phyloP scores from a whole-genome alignment of 1,284 basidiomycete genomes.

The Ustilago hordei region DNA sequence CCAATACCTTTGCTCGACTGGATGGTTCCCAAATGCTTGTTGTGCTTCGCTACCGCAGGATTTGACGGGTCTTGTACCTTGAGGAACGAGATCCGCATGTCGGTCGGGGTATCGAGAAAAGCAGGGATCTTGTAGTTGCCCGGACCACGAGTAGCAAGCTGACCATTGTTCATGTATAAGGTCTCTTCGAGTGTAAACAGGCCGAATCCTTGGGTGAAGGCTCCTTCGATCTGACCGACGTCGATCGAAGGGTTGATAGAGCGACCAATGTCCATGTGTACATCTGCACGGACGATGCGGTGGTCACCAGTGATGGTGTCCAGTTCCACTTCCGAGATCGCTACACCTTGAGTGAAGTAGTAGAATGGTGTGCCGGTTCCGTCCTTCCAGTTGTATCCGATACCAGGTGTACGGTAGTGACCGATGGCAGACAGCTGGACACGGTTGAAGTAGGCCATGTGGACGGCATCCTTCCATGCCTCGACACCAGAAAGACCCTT shows the following conservation, averaged over 20 bases:
- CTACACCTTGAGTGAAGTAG: conserved; percentile 67
- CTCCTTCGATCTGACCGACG: conserved; percentile 70
- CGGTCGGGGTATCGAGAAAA: conserved; percentile 68
- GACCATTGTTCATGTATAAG: conserved; percentile 67
- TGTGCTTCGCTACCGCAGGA: conserved; percentile 15
- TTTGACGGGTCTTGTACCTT: conserved; percentile 54
- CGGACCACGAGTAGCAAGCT: conserved; percentile 67
- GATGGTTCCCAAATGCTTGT: conserved; percentile 62
- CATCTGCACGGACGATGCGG: conserved; percentile 60
- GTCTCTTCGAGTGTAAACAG: conserved; percentile 69
- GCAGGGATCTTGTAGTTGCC: conserved; percentile 70
- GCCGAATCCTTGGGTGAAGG: conserved; percentile 62
- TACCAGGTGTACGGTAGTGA: conserved; percentile 68
- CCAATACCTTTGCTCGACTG: conserved; percentile 62
- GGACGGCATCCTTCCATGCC: conserved; percentile 62
- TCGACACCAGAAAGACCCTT: conserved; percentile 39
- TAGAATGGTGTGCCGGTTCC: conserved; percentile 63
- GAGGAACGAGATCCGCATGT: conserved; percentile 68
- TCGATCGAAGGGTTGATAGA: conserved; percentile 70
- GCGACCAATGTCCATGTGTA: conserved; percentile 69
- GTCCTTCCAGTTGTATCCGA: conserved; percentile 68
- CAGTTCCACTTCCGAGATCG: conserved; percentile 69
- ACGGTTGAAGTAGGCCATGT: conserved; percentile 68
- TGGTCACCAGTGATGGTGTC: conserved; percentile 69
- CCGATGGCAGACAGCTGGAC: conserved; percentile 68